Percentiles rank a stretch among this genome's conserved stretches.
These are phyloP conservation scores for Suillus subluteus DNA, from an alignment of 768 basidiomycete species.

Conservation along the genomic window DNA sequence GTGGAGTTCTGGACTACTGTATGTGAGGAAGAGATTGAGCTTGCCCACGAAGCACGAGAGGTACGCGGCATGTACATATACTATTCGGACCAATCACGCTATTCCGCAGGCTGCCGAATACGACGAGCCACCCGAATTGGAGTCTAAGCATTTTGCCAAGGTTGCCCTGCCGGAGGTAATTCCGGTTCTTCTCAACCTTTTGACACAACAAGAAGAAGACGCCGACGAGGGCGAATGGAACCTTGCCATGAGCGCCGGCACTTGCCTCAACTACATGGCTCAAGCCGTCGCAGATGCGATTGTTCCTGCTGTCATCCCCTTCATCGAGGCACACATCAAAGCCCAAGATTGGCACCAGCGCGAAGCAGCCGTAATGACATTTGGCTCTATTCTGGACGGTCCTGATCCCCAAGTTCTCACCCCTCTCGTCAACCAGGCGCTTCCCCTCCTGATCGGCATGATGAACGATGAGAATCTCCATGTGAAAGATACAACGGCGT, in stretches of 20 bases:
- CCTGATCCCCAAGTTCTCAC: slow-evolving; percentile 87
- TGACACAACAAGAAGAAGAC: slow-evolving; percentile 94
- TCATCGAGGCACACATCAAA: slow-evolving; percentile 97
- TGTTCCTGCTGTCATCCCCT: slow-evolving; percentile 92
- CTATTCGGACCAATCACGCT: slow-evolving; percentile 15
- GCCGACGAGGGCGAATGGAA: slow-evolving; percentile 99
- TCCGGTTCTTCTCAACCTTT: slow-evolving; percentile 85
- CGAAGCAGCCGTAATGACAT: slow-evolving; percentile 98
- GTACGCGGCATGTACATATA: slow-evolving; percentile 42
- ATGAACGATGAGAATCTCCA: slow-evolving; percentile 84
- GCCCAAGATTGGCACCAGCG: slow-evolving; percentile 91
- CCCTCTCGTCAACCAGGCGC: slow-evolving; percentile 91
- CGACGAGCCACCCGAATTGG: slow-evolving; percentile 82
- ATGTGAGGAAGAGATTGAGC: slow-evolving; percentile 95
- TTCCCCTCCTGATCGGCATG: slow-evolving; percentile 94
- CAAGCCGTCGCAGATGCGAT: slow-evolving; percentile 89
- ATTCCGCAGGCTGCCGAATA: slow-evolving; percentile 78
- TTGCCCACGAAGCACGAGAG: slow-evolving; percentile 90
- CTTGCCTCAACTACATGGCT: slow-evolving; percentile 86
- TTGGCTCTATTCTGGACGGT: slow-evolving; percentile 96
- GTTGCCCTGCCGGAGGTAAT: slow-evolving; percentile 93
- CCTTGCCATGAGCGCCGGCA: slow-evolving; percentile 94
- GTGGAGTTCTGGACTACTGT: slow-evolving; percentile 99
- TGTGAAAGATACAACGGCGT: slow-evolving; percentile 96
- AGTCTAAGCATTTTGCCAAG: slow-evolving; percentile 92